A percentile compares a stretch with the other conserved stretches of the same genome.
Evolutionary conservation across 805 yeast genomes (phyloP).

Genomic region (Pichia rugopelliculosa): DNA sequence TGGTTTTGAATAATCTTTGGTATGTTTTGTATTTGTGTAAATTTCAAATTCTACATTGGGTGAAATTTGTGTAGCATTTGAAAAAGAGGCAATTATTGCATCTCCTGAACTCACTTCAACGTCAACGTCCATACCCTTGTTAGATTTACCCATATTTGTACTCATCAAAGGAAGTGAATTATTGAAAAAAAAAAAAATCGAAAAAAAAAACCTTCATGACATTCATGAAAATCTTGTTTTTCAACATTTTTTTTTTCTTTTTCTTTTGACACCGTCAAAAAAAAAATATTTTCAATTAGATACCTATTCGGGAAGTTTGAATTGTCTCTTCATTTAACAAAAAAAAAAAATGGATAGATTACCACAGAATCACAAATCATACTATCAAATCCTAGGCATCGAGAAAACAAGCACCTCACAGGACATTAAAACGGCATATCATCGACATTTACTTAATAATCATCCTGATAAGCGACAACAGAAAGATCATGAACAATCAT

Average conservation of each 20-base stretch:
- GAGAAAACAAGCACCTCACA: conserved; percentile 28
- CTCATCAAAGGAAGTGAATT: too few species aligned
- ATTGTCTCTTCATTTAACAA: background rate
- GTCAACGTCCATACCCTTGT: conserved; percentile 1
- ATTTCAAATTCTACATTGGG: conserved; percentile 52
- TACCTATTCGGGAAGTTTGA: background rate
- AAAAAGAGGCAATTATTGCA: conserved; percentile 53
- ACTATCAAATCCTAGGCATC: conserved; percentile 57
- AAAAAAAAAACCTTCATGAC: background rate
- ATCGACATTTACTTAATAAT: conserved; percentile 43
- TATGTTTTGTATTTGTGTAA: conserved; percentile 42
- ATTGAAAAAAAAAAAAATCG: background rate
- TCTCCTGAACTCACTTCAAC: conserved; percentile 6
- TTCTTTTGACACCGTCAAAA: background rate
- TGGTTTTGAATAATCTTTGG: conserved; percentile 22
- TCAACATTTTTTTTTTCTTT: background rate
- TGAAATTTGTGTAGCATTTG: conserved; percentile 68
- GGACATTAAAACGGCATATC: conserved; percentile 59
- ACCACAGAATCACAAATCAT: conserved; percentile 19
- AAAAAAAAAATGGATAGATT: background rate
- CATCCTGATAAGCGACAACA: conserved; percentile 70
- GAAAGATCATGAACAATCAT: background rate
- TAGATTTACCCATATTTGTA: background rate
- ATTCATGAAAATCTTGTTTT: too few species aligned
- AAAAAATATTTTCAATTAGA: background rate